Percentiles rank a stretch among this genome's conserved stretches.
Conservation (phyloP, 2,329 filamentous ascomycete genomes). For the Neonectria ditissima region DNA sequence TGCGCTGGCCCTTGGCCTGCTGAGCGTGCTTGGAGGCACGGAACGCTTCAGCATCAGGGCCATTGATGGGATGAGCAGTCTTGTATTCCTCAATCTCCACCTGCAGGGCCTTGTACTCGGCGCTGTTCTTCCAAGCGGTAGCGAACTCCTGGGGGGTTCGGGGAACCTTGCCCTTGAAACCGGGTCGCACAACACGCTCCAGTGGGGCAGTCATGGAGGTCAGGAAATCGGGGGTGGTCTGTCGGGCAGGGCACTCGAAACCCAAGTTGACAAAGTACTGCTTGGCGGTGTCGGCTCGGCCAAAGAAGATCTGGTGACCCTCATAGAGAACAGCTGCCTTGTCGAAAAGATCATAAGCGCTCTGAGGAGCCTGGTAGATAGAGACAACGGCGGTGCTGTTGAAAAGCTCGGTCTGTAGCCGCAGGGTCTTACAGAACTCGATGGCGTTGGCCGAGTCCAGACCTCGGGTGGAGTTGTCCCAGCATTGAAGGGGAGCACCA, state of each 20-base stretch:
- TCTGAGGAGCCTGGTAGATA: conserved; percentile 78
- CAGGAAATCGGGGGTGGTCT: conserved; percentile 78
- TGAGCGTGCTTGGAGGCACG: conserved; percentile 65
- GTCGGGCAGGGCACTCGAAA: conserved; percentile 74
- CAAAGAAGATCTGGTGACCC: conserved; percentile 73
- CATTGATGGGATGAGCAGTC: conserved; percentile 62
- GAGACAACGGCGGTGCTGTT: conserved; percentile 75
- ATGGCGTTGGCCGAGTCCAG: conserved; percentile 81
- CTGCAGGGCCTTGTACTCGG: conserved; percentile 63
- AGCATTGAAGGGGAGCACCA: conserved; percentile 71
- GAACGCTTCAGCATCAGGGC: conserved; percentile 68
- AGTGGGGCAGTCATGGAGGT: conserved; percentile 74
- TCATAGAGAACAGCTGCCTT: conserved; percentile 70
- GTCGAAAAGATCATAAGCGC: conserved; percentile 73
- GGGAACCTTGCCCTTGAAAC: conserved; percentile 67
- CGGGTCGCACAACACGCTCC: conserved; percentile 67
- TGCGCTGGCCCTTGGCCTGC: conserved; percentile 69
- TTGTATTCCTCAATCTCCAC: conserved; percentile 69
- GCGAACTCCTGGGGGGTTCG: conserved; percentile 73
- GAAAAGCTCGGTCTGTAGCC: conserved; percentile 75
- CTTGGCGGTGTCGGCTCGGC: conserved; percentile 68
- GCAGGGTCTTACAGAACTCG: conserved; percentile 79
- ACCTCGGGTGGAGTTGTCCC: conserved; percentile 80
- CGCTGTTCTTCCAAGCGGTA: conserved; percentile 66
- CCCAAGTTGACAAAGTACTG: conserved; percentile 76